Evolutionary conservation across 2,329 filamentous ascomycete species (phyloP).

Genomic region (Alternaria rosae): DNA sequence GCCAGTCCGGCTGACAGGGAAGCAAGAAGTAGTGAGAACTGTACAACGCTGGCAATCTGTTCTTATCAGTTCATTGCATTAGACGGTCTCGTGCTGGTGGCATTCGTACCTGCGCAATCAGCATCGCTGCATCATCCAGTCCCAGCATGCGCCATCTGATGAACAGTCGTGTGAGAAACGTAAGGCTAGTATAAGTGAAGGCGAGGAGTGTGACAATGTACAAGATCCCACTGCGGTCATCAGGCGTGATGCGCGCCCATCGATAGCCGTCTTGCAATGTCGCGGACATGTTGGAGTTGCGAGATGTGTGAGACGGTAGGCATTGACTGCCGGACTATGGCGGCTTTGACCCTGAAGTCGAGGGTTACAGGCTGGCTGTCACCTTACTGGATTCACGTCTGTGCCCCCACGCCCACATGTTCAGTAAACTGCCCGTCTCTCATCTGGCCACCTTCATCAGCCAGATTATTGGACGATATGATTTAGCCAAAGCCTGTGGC

Average conservation of each 20-base stretch:
- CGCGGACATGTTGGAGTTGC: neutral
- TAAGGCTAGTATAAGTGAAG: conserved; percentile 33
- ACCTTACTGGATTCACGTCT: no score
- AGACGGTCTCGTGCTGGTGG: neutral
- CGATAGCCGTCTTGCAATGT: conserved; percentile 12
- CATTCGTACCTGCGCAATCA: conserved; percentile 30
- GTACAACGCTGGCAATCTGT: conserved; percentile 3
- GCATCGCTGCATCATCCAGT: conserved; percentile 32
- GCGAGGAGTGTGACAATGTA: conserved; percentile 35
- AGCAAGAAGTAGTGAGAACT: conserved; percentile 28
- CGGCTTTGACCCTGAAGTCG: no score
- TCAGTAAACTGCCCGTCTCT: no score
- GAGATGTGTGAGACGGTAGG: neutral
- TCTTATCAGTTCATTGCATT: neutral
- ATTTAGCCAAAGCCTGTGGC: no score
- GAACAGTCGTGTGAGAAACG: conserved; percentile 31
- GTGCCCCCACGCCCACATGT: no score
- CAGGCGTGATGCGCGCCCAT: conserved; percentile 30
- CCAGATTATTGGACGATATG: no score
- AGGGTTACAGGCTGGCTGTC: no score
- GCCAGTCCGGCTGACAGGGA: conserved; percentile 34
- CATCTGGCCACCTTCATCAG: no score
- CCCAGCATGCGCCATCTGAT: conserved; percentile 40
- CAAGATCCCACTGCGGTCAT: conserved; percentile 35
- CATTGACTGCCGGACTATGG: no score